These are phyloP conservation scores for Penicillium cataractarum DNA, from an alignment of 495 filamentous ascomycete genomes.

Conservation along the genomic window DNA sequence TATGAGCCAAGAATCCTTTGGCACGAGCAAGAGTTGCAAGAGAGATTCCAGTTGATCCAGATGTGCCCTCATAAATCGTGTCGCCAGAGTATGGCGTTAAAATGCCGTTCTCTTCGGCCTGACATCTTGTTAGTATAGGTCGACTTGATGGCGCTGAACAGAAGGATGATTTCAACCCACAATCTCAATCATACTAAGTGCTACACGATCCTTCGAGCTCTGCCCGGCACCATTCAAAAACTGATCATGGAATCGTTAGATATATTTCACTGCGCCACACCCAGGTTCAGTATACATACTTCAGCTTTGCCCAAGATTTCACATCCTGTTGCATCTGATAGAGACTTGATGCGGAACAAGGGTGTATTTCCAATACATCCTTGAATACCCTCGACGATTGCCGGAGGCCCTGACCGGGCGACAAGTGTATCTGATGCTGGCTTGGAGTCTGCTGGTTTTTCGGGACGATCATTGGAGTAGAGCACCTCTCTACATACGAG, in stretches of 20 bases:
- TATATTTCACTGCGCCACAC: background rate
- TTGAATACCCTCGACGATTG: constrained; percentile 74
- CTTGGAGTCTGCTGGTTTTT: constrained; percentile 9
- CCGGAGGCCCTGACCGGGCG: constrained; percentile 43
- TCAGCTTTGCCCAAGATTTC: constrained; percentile 94
- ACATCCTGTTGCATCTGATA: constrained; percentile 91
- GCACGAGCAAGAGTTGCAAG: constrained; percentile 86
- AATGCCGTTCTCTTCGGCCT: constrained; percentile 79
- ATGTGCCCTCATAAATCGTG: constrained; percentile 96
- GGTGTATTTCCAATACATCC: constrained; percentile 95
- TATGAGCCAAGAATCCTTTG: constrained; percentile 87
- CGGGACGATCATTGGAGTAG: constrained; percentile 58
- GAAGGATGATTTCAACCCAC: constrained; percentile 41
- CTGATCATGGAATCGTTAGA: constrained; percentile 24
- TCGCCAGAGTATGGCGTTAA: constrained; percentile 82
- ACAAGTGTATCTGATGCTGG: constrained; percentile 21
- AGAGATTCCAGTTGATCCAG: constrained; percentile 92
- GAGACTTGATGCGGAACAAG: constrained; percentile 80
- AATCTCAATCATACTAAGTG: constrained; percentile 80
- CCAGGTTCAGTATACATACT: constrained; percentile 38
- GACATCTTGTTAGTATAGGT: background rate
- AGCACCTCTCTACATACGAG: constrained; percentile 71
- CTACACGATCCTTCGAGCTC: constrained; percentile 94
- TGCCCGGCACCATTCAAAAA: constrained; percentile 95
- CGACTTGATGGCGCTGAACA: background rate